Evolutionary conservation across 2,329 filamentous ascomycete species (phyloP), one percentile per base, ranked within the genome.

Genomic region (Teratosphaeria zuluensis): DNA sequence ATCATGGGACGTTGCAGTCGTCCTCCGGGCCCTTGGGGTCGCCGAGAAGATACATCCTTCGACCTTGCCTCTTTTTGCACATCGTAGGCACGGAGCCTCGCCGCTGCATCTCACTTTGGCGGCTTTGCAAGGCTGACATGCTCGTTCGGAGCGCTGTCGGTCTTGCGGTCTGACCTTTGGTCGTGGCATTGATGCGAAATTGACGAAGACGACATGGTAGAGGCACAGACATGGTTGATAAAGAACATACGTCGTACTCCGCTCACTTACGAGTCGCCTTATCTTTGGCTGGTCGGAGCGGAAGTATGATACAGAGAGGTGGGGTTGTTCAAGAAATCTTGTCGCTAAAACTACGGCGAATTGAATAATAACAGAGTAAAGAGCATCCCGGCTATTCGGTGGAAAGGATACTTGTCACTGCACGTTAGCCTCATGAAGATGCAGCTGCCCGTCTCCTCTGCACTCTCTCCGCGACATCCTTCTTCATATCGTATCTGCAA

Each of bases 401-500:
- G 6, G 42, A 16, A 21, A 1, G 42, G 42, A 48, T 48, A 48
- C 19, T 21, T 24, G 42, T n/a, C 42, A 48, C 42, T 28, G 24
- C 19, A 19, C 42, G 19, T 21, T 11, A n/a, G 4, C 42, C n/a
- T 19, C n/a, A 48, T n/a, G 42, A 48, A 21, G 19, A 19, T 1
- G 42, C 16, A 9, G 8, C n/a, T 21, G n/a, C n/a, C 6, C 42
- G 21, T n/a, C 19, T 48, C 42, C 11, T 48, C 19, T 48, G 42
- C 19, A 48, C 16, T 19, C 42, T 19, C 9, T 55, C 31, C 2
- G 53, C 32, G 3, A 56, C 54, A 19, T 56, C 30, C 24, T 46
- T 42, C 24, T 56, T 38, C 54, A 56, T 56, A 35, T 56, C 54
- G 21, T 56, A 56, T 32, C 54, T 55, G 19, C 16, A 24, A 35